phyloP scores from a whole-genome alignment of 192 early-diverging fungal species.

The Chytriomyces sp. region DNA sequence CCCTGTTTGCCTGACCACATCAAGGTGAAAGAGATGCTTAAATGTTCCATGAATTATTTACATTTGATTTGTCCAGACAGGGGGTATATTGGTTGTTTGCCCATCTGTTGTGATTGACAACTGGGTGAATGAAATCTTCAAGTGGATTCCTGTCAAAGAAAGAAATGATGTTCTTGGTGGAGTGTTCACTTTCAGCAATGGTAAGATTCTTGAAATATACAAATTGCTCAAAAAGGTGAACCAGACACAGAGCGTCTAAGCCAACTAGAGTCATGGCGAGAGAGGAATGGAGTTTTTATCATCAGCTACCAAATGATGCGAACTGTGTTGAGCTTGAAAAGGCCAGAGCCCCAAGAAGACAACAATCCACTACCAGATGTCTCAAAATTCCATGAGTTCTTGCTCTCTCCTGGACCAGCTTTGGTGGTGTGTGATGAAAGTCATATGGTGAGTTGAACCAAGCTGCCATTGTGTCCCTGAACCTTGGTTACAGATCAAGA shows the following conservation, averaged over 20 bases:
- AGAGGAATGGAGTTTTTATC: constrained; percentile 68
- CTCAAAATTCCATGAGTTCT: constrained; percentile 2
- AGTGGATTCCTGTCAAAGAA: constrained; percentile 59
- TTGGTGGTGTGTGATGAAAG: constrained; percentile 83
- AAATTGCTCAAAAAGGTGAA: not conserved
- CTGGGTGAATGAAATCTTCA: constrained; percentile 72
- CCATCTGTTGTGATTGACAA: constrained; percentile 72
- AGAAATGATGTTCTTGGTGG: constrained; percentile 39
- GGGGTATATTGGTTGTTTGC: constrained; percentile 71
- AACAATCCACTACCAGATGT: not conserved
- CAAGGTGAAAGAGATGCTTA: constrained; percentile 24
- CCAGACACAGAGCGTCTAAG: constrained; percentile 25
- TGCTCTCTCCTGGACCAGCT: constrained; percentile 69
- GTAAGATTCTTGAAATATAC: not conserved
- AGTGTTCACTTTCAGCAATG: constrained; percentile 50
- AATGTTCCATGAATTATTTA: not conserved
- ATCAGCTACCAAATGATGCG: constrained; percentile 69
- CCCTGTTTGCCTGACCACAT: constrained; percentile 59
- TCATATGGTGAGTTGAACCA: constrained; percentile 51
- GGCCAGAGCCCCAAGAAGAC: not conserved
- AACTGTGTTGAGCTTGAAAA: constrained; percentile 27
- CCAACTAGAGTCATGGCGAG: constrained; percentile 57
- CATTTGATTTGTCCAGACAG: constrained; percentile 17
- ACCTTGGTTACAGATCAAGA: constrained; percentile 44
- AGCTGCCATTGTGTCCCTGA: constrained; percentile 13